Conservation (phyloP, 2,329 filamentous ascomycete species). For the Fusarium transvaalense region DNA sequence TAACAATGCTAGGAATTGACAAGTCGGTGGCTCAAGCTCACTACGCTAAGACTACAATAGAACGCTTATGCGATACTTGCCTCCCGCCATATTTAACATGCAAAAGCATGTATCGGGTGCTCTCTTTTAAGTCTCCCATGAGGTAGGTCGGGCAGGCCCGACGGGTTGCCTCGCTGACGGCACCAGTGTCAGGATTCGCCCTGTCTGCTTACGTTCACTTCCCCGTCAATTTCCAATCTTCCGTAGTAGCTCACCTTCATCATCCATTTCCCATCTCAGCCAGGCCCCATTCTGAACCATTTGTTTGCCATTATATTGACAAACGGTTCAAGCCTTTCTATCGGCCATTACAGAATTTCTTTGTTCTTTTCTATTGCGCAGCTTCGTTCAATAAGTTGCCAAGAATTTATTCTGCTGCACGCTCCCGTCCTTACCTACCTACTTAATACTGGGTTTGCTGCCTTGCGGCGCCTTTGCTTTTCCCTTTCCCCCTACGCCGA, state of each 20-base stretch:
- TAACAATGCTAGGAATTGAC: not conserved
- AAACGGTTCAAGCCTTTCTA: conserved; percentile 27
- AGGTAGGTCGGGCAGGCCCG: too few species aligned
- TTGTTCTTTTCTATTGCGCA: conserved; percentile 31
- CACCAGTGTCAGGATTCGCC: conserved; percentile 22
- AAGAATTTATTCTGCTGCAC: conserved; percentile 26
- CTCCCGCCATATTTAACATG: rapidly evolving
- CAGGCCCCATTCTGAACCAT: conserved; percentile 33
- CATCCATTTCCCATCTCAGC: conserved; percentile 32
- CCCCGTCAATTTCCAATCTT: conserved; percentile 29
- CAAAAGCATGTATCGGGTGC: not conserved
- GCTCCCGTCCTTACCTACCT: conserved; percentile 30
- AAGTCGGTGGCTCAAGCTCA: not conserved
- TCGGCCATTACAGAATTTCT: conserved; percentile 25
- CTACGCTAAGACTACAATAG: not conserved
- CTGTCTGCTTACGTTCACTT: conserved; percentile 29
- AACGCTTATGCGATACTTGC: not conserved
- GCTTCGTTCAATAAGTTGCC: conserved; percentile 33
- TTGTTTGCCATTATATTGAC: conserved; percentile 39
- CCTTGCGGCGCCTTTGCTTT: conserved; percentile 42
- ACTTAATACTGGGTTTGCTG: conserved; percentile 35
- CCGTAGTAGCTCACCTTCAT: conserved; percentile 28
- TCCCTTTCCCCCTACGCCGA: conserved; percentile 43
- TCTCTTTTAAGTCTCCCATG: not conserved
- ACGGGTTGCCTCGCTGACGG: conserved; percentile 41